Percentiles rank a stretch among this genome's conserved stretches.
Conservation (phyloP, 306 rosid species). For the Carpinus fangiana region DNA sequence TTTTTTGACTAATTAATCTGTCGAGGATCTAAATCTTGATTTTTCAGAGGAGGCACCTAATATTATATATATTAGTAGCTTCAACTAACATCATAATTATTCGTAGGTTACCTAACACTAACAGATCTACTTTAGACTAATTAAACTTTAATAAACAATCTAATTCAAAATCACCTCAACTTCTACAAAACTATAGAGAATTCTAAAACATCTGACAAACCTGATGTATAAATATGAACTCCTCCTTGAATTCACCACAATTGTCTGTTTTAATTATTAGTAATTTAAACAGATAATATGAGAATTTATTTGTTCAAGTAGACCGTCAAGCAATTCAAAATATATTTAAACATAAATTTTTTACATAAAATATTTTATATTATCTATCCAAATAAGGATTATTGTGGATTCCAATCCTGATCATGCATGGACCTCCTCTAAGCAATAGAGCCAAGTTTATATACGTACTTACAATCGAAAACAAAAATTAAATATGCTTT, state of each 20-base stretch:
- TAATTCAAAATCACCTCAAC: background rate
- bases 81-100: background rate
- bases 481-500: background rate
- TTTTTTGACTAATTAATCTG: too few species aligned
- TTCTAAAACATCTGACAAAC: background rate
- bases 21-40: background rate
- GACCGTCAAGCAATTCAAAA: too few species aligned
- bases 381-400: too few species aligned
- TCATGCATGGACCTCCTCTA: too few species aligned
- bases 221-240: too few species aligned
- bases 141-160: background rate
- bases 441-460: background rate
- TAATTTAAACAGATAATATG: too few species aligned
- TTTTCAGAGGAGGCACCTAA: background rate
- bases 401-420: too few species aligned
- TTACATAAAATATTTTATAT: too few species aligned
- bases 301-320: too few species aligned
- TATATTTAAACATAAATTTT: too few species aligned
- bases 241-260: too few species aligned
- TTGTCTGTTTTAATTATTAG: too few species aligned
- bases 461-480: background rate
- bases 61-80: background rate
- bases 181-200: background rate
- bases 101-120: background rate
- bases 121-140: background rate